Base-by-base conservation (phyloP, 805 yeast genomes). In the Jamesozyma gamospora region DNA sequence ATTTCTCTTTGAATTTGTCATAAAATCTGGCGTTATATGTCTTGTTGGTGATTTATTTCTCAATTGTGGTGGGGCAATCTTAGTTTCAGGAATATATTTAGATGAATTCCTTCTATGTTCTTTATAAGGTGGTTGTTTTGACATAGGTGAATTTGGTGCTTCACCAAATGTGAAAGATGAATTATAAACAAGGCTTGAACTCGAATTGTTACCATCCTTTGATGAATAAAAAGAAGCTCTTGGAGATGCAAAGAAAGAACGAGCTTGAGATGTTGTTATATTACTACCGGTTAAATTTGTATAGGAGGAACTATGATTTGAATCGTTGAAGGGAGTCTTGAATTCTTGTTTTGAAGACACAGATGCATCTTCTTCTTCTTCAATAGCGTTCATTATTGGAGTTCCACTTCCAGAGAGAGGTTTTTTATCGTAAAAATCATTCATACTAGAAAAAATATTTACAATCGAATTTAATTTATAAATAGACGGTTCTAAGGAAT, bases 121-220 rank as follows among this genome's bases (percentile, higher is more conserved):
- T 31, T 37, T 46, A 41, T n/a, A 16, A 24, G 34, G 31, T 14
- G 28, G 19, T 24, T 37, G 19, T 27, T 15, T 30, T 16, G 30
- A 28, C 28, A 11, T 19, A 15, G 24, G 27, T 16, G 25, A 19
- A 24, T 37, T 37, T n/a, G 15, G 24, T 11, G 32, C 32, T 7
- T 44, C 60, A 37, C 64, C 64, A 48, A 60, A 60, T 3, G 57
- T 52, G 37, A 60, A 60, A 1, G 56, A 37, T 2, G 58, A 50
- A 28, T 58, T 60, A 34, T 53, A 51, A 14, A 60, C 53, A 18
- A 60, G 28, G 39, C 60, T 57, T n/a, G 62, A 55, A 35, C 62
- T 56, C 5, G 64, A 60, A 31, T 55, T 52, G 39, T 58, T 60
- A 4, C 52, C 60, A 18, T 52, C 63, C 17, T 50, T 47, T 7